phyloP scores from a whole-genome alignment of 1,284 basidiomycete genomes.

The Tausonia pullulans region DNA sequence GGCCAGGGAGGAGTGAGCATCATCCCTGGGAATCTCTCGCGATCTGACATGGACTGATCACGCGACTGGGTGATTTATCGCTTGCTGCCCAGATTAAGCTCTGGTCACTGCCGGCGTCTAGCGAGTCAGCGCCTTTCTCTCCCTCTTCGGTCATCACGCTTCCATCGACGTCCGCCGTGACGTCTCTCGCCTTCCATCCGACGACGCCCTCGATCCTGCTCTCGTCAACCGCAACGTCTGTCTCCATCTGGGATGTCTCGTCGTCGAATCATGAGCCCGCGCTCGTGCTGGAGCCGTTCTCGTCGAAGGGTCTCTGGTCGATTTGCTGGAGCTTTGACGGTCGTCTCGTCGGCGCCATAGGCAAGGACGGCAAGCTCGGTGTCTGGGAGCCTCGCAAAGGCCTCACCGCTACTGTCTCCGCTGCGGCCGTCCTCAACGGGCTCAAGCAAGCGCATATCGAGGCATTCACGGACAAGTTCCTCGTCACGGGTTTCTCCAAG shows the following conservation, averaged over 20 bases:
- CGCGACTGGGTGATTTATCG: background rate
- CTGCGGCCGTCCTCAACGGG: conserved; percentile 22
- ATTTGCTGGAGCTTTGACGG: conserved; percentile 33
- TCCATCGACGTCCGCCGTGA: conserved; percentile 18
- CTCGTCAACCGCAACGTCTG: conserved; percentile 19
- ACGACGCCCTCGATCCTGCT: conserved; percentile 32
- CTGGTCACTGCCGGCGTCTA: background rate
- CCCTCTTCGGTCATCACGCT: background rate
- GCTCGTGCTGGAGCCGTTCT: conserved; percentile 18
- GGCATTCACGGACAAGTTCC: conserved; percentile 29
- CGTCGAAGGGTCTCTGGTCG: conserved; percentile 30
- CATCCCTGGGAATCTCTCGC: background rate
- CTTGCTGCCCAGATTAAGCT: background rate
- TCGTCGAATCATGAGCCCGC: conserved; percentile 17
- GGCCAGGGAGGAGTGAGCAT: conserved; percentile 7
- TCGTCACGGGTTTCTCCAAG: conserved; percentile 35
- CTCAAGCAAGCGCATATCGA: conserved; percentile 30
- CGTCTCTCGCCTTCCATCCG: conserved; percentile 33
- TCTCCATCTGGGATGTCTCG: conserved; percentile 31
- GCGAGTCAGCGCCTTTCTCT: background rate
- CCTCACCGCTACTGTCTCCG: background rate
- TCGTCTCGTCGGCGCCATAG: conserved; percentile 26
- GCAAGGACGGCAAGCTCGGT: conserved; percentile 29
- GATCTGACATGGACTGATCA: background rate
- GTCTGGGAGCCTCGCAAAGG: conserved; percentile 31